Base-by-base conservation (phyloP, 768 basidiomycete genomes). In the Boletus reticulatus region DNA sequence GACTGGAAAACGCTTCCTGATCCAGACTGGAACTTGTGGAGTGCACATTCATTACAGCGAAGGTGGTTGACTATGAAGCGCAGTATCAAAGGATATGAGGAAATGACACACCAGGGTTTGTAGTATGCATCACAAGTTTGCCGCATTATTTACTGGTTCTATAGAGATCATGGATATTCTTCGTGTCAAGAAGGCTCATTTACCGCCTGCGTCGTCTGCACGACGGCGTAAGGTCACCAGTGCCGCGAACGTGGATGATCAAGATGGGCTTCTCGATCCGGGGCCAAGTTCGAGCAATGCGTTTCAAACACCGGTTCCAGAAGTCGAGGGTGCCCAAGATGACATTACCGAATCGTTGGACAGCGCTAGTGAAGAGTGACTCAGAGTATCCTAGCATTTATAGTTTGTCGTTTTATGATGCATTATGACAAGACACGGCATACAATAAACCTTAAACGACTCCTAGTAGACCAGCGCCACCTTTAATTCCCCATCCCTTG, bases 91-190 rank as follows among this genome's bases (percentile, higher is more conserved):
- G 89, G 87, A 19, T 80, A 82, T 60, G 89, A 91, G 67, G 81
- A 88, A 45, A 92, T 92, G 89, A 80, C 87, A 2, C 87, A 89
- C 66, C 79, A 83, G 73, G 90, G 90, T 88, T 50, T 22, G 76
- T 67, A 41, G 42, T 43, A 16, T 43, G 31, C n/a, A 41, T 24
- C n/a, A 44, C 42, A 38, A 43, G 11, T 41, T 0, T 45, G 47
- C 58, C 29, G 38, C 54, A 42, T 55, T 50, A 45, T 48, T 57
- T 50, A 61, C 53, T 50, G 29, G 20, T 37, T 49, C 16, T 37
- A 31, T 63, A 91, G 89, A 92, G 70, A 87, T 92, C 52, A 84
- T 92, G 81, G 89, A 91, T 60, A 90, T 91, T 55, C 76, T 91
- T 38, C 78, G 85, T 52, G 78, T 83, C 52, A 91, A 89, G 71